Evolutionary conservation across 306 rosid genomes (phyloP).

Genomic region (Quercus wislizeni): DNA sequence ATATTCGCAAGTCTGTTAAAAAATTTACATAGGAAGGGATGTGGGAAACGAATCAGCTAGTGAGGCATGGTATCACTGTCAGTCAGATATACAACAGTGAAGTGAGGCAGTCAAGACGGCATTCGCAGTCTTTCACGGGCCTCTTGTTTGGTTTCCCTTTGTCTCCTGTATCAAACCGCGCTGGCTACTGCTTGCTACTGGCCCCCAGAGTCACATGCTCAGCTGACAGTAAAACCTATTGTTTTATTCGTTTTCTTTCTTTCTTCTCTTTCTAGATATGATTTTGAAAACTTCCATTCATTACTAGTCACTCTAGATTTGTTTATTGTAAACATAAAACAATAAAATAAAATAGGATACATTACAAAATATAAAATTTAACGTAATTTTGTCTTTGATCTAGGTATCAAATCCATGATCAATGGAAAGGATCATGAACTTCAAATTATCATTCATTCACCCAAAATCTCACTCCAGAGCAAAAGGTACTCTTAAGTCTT

Average conservation of each 20-base stretch:
- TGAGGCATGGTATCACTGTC: conserved; percentile 21
- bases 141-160: conserved; percentile 40
- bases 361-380: too few relatives aligned
- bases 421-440: too few relatives aligned
- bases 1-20: conserved; percentile 19
- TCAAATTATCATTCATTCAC: too few relatives aligned
- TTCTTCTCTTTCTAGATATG: conserved; percentile 15
- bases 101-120: neutral
- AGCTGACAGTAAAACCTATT: conserved; percentile 41
- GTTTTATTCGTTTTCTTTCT: conserved; percentile 59
- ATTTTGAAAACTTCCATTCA: conserved; percentile 21
- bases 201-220: conserved; percentile 57
- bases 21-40: conserved; percentile 48
- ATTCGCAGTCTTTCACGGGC: conserved; percentile 53
- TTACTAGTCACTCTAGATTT: neutral
- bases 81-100: conserved; percentile 20
- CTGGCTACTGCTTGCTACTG: conserved; percentile 25
- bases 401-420: too few relatives aligned
- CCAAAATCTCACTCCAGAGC: too few relatives aligned
- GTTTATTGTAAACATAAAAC: too few relatives aligned
- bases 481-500: too few relatives aligned
- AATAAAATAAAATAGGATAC: too few relatives aligned
- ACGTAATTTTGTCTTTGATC: too few relatives aligned
- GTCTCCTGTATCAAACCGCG: conserved; percentile 14
- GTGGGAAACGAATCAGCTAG: conserved; percentile 39